These are phyloP conservation scores for Diplocarpon mali DNA, from an alignment of 2,329 filamentous ascomycete genomes.

Conservation along the genomic window DNA sequence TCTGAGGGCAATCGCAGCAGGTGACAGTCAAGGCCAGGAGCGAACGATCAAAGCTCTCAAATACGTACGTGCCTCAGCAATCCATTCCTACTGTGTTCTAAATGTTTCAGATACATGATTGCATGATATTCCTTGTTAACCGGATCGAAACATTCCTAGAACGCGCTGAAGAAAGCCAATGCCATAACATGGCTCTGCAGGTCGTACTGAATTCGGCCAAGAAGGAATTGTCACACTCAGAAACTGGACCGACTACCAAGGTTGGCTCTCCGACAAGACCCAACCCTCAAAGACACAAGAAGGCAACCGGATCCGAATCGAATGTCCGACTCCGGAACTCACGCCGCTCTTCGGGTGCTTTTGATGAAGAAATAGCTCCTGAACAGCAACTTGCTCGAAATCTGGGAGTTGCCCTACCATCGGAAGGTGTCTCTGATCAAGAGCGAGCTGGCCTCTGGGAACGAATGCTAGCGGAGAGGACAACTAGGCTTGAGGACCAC, in stretches of 20 bases:
- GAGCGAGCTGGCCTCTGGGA: conserved; percentile 22
- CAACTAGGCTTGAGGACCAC: conserved; percentile 34
- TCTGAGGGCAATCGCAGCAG: conserved; percentile 34
- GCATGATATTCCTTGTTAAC: conserved; percentile 39
- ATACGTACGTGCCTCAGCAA: conserved; percentile 34
- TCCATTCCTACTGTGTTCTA: not conserved
- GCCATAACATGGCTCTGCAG: conserved; percentile 33
- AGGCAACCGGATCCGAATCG: conserved; percentile 11
- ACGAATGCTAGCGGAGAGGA: conserved; percentile 29
- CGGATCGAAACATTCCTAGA: conserved; percentile 33
- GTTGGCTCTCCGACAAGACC: conserved; percentile 12
- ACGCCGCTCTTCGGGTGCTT: conserved; percentile 27
- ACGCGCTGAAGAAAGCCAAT: conserved; percentile 35
- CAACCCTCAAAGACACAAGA: conserved; percentile 14
- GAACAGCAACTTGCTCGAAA: conserved; percentile 35
- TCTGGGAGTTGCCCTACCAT: conserved; percentile 35
- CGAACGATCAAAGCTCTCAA: conserved; percentile 36
- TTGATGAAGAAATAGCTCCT: conserved; percentile 29
- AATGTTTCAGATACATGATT: conserved; percentile 37
- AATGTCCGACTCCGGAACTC: conserved; percentile 22
- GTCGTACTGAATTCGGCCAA: conserved; percentile 34
- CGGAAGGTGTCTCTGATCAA: conserved; percentile 23
- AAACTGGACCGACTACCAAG: not conserved
- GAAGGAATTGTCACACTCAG: conserved; percentile 30
- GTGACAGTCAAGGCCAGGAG: conserved; percentile 33